Evolutionary conservation across 306 rosid genomes (phyloP).

Genomic region (Benincasa hispida): DNA sequence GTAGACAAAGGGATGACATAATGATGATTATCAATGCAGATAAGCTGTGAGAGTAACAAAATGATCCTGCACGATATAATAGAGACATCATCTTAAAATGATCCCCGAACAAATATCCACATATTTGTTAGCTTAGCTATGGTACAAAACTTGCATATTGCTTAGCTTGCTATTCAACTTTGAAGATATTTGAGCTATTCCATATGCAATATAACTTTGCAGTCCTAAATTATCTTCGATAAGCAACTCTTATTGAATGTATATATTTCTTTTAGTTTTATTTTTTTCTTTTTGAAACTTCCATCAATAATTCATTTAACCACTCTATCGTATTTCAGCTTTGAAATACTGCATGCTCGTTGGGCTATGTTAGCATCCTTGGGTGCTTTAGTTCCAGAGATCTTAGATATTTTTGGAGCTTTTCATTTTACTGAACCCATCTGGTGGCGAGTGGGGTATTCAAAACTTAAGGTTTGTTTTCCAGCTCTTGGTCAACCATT

Average conservation of each 20-base stretch:
- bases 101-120: background rate
- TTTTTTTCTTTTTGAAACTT: background rate
- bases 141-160: background rate
- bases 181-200: background rate
- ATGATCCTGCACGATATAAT: background rate
- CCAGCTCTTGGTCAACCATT: background rate
- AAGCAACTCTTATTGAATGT: background rate
- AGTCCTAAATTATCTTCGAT: background rate
- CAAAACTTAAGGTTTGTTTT: conserved; percentile 66
- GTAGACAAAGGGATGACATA: background rate
- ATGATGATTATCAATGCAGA: background rate
- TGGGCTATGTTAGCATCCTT: conserved; percentile 97
- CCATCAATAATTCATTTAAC: conserved; percentile 11
- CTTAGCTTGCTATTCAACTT: background rate
- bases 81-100: background rate
- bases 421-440: conserved; percentile 88
- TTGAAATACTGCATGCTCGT: conserved; percentile 92
- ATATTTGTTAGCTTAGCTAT: background rate
- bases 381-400: conserved; percentile 78
- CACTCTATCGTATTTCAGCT: conserved; percentile 32
- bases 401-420: conserved; percentile 54
- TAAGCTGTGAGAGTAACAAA: background rate
- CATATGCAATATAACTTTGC: background rate
- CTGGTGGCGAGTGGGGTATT: conserved; percentile 98
- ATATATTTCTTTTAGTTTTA: background rate